These are phyloP conservation scores for Grigorovia jiainica DNA, from an alignment of 805 yeast species.

Conservation along the genomic window DNA sequence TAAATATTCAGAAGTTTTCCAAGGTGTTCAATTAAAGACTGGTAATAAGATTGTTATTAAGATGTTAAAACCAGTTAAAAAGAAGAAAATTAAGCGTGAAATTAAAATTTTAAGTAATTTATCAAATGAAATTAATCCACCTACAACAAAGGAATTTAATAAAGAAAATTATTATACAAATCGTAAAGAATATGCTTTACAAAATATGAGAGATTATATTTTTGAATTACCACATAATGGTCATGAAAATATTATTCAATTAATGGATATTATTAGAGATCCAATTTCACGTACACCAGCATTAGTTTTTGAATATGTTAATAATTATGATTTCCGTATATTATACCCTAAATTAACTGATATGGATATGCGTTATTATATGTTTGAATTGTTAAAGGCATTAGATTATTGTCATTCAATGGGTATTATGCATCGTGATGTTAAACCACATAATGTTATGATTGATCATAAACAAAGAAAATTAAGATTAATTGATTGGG, in stretches of 20 bases:
- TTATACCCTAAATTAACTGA: conserved; percentile 72
- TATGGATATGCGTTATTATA: conserved; percentile 70
- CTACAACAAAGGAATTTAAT: conserved; percentile 12
- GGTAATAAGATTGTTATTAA: conserved; percentile 70
- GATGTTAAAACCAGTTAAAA: conserved; percentile 85
- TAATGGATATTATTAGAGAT: conserved; percentile 76
- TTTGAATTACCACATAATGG: conserved; percentile 29
- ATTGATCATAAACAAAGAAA: conserved; percentile 68
- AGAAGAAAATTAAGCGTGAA: conserved; percentile 85
- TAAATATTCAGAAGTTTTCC: conserved; percentile 90
- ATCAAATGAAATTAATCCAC: conserved; percentile 32
- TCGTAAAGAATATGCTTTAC: conserved; percentile 18
- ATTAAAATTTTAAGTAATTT: conserved; percentile 79
- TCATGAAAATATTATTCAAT: conserved; percentile 60
- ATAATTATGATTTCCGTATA: conserved; percentile 73
- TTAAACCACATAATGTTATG: conserved; percentile 93
- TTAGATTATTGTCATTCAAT: conserved; percentile 84
- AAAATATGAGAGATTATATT: conserved; percentile 19
- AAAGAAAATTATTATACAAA: conserved; percentile 23
- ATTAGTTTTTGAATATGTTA: conserved; percentile 72
- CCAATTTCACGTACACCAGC: conserved; percentile 77
- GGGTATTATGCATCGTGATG: conserved; percentile 96
- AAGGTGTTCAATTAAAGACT: conserved; percentile 62
- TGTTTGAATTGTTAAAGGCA: conserved; percentile 72
- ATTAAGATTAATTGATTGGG: conserved; percentile 88